Base-by-base conservation (phyloP, 805 yeast species). In the Lachancea mirantina region DNA sequence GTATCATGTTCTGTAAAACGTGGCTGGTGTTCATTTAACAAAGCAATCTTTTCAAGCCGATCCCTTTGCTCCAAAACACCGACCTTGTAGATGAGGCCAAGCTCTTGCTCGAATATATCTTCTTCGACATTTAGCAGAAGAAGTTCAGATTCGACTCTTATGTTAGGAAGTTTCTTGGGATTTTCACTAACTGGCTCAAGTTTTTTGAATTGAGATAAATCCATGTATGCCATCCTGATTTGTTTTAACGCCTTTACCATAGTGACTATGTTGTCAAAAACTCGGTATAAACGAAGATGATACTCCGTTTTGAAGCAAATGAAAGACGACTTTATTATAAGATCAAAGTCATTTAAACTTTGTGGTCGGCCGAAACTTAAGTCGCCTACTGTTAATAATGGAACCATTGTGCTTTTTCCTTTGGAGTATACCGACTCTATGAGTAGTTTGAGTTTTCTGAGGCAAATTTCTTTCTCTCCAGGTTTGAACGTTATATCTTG, bases 51-150 rank as follows among this genome's bases (percentile, higher is more conserved):
- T 44, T 64, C 53, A 19, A 71, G 23, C 35, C 84, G 55, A 28
- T 61, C 65, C 29, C 62, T 60, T 39, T 78, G 84, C 40, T 77
- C 84, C 7, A 74, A 49, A 4, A 62, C 35, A 1, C 84, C 85
- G 8, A 76, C 59, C 42, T 76, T 76, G 37, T 57, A 72, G 20
- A 74, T 74, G 46, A 71, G 59, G 2, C 70, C 66, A n/a, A 78
- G 51, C 47, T 76, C 76, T 18, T 66, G 64, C 49, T 78, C 85
- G 49, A 78, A 77, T 1, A 78, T 74, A 48, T 78, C 84, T 50
- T 74, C 78, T 35, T 76, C 82, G 23, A 78, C 59, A 3, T 67
- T 64, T 7, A 77, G 39, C 1, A 68, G 62, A 21, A 76, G 57
- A 1, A 55, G 50, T 4, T 60, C 50, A 1, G 76, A 46, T 22